Percentiles rank a stretch among this genome's conserved stretches.
Evolutionary conservation across 306 rosid species (phyloP).

Genomic region (Vicia villosa): DNA sequence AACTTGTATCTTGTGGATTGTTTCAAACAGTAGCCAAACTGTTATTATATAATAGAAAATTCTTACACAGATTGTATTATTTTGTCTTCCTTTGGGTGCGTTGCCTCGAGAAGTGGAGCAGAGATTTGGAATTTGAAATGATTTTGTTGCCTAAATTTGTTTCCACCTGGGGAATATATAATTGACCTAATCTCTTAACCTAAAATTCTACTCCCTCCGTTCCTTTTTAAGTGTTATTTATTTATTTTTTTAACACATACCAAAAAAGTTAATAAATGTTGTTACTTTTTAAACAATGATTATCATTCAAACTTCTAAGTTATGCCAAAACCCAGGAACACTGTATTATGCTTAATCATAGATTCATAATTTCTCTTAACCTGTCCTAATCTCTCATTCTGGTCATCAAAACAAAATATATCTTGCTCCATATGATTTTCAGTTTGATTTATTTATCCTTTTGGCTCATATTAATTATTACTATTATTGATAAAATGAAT

Average conservation of each 20-base stretch:
- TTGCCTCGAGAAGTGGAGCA: constrained; percentile 11
- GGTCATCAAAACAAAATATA: constrained; percentile 11
- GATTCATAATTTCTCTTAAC: neutral
- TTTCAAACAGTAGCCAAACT: constrained; percentile 3
- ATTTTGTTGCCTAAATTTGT: constrained; percentile 12
- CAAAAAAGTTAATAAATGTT: too few species aligned
- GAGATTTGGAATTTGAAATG: neutral
- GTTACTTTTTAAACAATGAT: too few species aligned
- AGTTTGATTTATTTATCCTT: neutral
- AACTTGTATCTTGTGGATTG: constrained; percentile 3
- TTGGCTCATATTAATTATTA: neutral
- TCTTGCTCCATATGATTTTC: neutral
- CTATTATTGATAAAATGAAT: constrained; percentile 17
- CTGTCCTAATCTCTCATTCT: neutral
- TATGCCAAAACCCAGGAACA: neutral
- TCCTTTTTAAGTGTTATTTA: too few species aligned
- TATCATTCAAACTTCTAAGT: neutral
- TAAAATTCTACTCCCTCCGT: too few species aligned
- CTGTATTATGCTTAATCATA: neutral
- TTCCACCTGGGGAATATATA: constrained; percentile 12
- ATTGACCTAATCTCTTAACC: constrained; percentile 8
- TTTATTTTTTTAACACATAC: too few species aligned
- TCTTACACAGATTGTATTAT: neutral
- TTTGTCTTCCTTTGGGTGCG: constrained; percentile 20
- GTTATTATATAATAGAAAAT: neutral